A percentile compares a stretch with the other conserved stretches of the same genome.
phyloP scores from a whole-genome alignment of 768 basidiomycete species.

The Pisolithus tinctorius region DNA sequence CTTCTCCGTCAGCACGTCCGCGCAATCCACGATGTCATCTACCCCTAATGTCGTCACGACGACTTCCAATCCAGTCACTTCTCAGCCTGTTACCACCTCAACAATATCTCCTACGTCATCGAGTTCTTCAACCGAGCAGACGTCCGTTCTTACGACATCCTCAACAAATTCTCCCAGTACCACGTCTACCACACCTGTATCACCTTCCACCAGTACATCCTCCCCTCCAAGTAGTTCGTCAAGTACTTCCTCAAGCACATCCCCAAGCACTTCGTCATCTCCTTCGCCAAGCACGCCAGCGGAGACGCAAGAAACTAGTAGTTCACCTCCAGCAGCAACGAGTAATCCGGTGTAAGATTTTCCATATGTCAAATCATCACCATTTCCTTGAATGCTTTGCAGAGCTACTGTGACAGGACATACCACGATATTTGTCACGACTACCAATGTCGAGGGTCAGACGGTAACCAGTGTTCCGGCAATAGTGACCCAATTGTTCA shows the following conservation, averaged over 20 bases:
- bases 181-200: conserved; percentile 6
- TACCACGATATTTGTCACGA: conserved; percentile 46
- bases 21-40: conserved; percentile 13
- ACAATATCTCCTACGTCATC: conserved; percentile 6
- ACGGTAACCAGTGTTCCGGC: conserved; percentile 46
- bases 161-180: conserved; percentile 1
- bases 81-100: conserved; percentile 9
- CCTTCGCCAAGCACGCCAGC: conserved; percentile 2
- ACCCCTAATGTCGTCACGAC: conserved; percentile 7
- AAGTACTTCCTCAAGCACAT: conserved; percentile 11
- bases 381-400: conserved; percentile 11
- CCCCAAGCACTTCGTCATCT: conserved; percentile 7
- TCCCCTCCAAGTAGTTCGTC: conserved; percentile 9
- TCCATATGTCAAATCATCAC: conserved; percentile 13
- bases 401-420: conserved; percentile 48
- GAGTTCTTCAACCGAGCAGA: conserved; percentile 7
- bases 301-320: neutral
- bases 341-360: conserved; percentile 15
- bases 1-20: conserved; percentile 9
- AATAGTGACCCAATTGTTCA: conserved; percentile 49
- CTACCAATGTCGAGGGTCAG: conserved; percentile 52
- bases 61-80: neutral
- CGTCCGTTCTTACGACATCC: conserved; percentile 4
- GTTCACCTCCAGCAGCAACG: conserved; percentile 3
- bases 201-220: conserved; percentile 6